Evolutionary conservation across 306 rosid species (phyloP).

Genomic region (Begonia peltatifolia): DNA sequence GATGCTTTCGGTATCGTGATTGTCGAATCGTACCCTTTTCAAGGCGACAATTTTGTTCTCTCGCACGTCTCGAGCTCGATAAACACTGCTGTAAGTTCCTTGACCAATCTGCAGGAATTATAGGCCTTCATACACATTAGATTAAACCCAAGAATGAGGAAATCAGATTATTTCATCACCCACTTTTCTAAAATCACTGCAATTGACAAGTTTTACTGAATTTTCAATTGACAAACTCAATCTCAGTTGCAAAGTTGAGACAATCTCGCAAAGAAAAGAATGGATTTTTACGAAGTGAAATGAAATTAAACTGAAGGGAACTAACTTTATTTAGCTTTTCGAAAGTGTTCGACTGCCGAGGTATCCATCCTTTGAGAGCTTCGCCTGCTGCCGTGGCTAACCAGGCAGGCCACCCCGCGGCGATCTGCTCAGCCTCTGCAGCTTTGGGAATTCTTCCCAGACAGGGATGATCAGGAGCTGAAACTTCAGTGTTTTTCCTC

Average conservation of each 20-base stretch:
- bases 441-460: slow-evolving; percentile 49
- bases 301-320: slow-evolving; percentile 1
- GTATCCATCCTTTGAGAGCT: slow-evolving; percentile 79
- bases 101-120: slow-evolving; percentile 71
- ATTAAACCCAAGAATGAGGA: too few species aligned
- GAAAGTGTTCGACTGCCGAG: slow-evolving; percentile 52
- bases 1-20: slow-evolving; percentile 71
- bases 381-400: slow-evolving; percentile 74
- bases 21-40: slow-evolving; percentile 82
- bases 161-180: too few species aligned
- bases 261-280: too few species aligned
- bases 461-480: slow-evolving; percentile 24
- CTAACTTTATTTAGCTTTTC: slow-evolving; percentile 62
- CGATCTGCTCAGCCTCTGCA: slow-evolving; percentile 64
- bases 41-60: slow-evolving; percentile 60
- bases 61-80: slow-evolving; percentile 68
- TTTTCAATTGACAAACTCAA: background rate
- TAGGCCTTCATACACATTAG: slow-evolving; percentile 2
- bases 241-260: background rate
- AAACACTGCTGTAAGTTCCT: slow-evolving; percentile 90
- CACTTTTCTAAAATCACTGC: too few species aligned
- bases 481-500: slow-evolving; percentile 25
- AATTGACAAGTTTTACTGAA: background rate
- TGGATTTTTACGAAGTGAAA: too few species aligned
- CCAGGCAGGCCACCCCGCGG: slow-evolving; percentile 97